Conservation (phyloP, 371 early-diverging fungal species). For the Mortierella sp. region DNA sequence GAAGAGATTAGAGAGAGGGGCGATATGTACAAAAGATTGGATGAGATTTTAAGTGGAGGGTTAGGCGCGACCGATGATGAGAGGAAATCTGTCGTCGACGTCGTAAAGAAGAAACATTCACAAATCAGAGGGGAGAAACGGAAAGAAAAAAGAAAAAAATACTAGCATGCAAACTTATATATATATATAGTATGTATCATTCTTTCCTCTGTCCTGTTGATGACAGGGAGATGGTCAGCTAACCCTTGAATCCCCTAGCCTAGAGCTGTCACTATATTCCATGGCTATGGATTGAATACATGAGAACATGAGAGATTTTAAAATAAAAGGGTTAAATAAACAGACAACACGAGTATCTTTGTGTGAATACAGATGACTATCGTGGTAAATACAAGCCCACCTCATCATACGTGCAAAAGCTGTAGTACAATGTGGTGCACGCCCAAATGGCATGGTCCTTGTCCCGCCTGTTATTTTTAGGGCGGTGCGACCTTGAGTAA, state of each 20-base stretch:
- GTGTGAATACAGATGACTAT: neutral
- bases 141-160: neutral
- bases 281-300: conserved; percentile 1
- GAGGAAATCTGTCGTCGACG: conserved; percentile 5
- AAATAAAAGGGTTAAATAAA: conserved; percentile 3
- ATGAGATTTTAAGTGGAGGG: neutral
- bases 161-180: neutral
- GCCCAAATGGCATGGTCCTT: neutral
- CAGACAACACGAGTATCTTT: neutral
- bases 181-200: neutral
- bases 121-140: conserved; percentile 9
- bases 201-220: neutral
- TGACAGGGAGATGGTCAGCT: neutral
- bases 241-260: conserved; percentile 7
- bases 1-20: neutral
- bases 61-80: conserved; percentile 5
- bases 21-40: neutral
- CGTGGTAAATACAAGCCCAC: conserved; percentile 1
- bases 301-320: neutral
- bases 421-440: neutral
- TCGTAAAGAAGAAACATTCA: conserved; percentile 7
- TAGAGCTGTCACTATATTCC: neutral
- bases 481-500: conserved; percentile 16
- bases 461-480: conserved; percentile 29
- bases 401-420: neutral